These are phyloP conservation scores for Panellus pusillus DNA, from an alignment of 768 basidiomycete genomes.

Conservation along the genomic window DNA sequence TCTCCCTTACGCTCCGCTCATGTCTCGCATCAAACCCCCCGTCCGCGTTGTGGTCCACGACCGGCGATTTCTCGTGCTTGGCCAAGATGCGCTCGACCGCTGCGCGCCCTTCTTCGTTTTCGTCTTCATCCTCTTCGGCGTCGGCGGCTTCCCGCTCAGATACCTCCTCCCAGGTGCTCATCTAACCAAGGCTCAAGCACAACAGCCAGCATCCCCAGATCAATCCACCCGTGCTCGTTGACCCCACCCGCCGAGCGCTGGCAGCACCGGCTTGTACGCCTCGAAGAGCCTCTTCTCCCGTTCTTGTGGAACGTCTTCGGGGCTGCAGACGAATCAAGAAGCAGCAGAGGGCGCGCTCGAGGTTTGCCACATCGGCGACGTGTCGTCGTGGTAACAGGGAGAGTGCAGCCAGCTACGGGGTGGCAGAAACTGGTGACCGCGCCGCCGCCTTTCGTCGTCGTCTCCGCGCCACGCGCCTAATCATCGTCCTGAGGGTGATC, in stretches of 20 bases:
- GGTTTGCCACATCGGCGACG: no score
- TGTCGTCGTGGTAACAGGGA: no score
- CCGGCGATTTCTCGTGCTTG: slow-evolving; percentile 86
- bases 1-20: slow-evolving; percentile 69
- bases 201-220: slow-evolving; percentile 76
- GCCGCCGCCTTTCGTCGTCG: no score
- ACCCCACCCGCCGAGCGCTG: slow-evolving; percentile 87
- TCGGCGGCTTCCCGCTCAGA: slow-evolving; percentile 87
- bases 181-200: slow-evolving; percentile 88
- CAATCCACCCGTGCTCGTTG: slow-evolving; percentile 86
- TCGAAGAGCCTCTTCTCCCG: slow-evolving; percentile 91
- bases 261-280: slow-evolving; percentile 91
- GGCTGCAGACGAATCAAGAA: no score
- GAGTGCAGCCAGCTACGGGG: no score
- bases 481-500: no score
- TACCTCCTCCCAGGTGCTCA: slow-evolving; percentile 84
- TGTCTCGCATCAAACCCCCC: slow-evolving; percentile 79
- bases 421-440: no score
- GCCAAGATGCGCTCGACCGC: slow-evolving; percentile 82
- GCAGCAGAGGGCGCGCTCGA: no score
- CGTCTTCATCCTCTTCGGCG: slow-evolving; percentile 50
- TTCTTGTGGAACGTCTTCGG: slow-evolving; percentile 99
- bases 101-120: slow-evolving; percentile 66
- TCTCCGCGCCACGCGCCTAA: no score
- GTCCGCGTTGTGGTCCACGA: slow-evolving; percentile 67